phyloP scores from a whole-genome alignment of 1,284 basidiomycete genomes.

The Lentinula novae-zelandiae region DNA sequence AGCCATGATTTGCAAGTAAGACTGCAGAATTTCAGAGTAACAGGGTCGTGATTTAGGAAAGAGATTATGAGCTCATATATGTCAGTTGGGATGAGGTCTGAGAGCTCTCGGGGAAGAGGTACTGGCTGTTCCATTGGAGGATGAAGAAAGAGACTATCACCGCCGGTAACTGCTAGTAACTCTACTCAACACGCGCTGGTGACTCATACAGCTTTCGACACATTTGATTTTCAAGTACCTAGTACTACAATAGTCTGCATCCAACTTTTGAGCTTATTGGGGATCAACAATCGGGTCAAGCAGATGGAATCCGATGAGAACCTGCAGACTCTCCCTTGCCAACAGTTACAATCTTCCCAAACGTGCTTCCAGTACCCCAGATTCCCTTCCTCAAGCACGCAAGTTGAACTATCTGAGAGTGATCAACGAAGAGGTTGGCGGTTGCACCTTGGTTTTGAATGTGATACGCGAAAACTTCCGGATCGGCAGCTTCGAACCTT shows the following conservation, averaged over 20 bases:
- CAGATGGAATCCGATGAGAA: neutral
- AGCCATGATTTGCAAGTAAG: neutral
- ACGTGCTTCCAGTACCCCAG: conserved; percentile 36
- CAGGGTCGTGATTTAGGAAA: neutral
- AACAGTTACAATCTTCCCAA: conserved; percentile 19
- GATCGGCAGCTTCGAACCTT: conserved; percentile 43
- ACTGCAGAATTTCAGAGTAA: neutral
- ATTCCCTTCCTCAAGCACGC: conserved; percentile 42
- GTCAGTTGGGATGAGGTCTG: neutral
- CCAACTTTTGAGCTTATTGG: too few species aligned
- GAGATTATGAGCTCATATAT: conserved; percentile 1
- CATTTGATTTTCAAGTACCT: too few species aligned
- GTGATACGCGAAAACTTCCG: conserved; percentile 30
- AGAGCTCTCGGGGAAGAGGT: neutral
- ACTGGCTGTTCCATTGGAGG: neutral
- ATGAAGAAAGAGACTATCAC: too few species aligned
- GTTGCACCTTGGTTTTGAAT: conserved; percentile 42
- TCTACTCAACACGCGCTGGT: too few species aligned
- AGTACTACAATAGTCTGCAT: too few species aligned
- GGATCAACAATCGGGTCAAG: neutral
- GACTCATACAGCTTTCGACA: too few species aligned
- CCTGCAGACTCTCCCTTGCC: neutral
- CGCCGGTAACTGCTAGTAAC: too few species aligned
- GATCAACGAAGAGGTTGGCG: conserved; percentile 44
- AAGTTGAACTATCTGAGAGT: conserved; percentile 44